A percentile compares a stretch with the other conserved stretches of the same genome.
These are phyloP conservation scores for Amaranthus palmeri DNA, from an alignment of 148 eudicot genomes.

Conservation along the genomic window DNA sequence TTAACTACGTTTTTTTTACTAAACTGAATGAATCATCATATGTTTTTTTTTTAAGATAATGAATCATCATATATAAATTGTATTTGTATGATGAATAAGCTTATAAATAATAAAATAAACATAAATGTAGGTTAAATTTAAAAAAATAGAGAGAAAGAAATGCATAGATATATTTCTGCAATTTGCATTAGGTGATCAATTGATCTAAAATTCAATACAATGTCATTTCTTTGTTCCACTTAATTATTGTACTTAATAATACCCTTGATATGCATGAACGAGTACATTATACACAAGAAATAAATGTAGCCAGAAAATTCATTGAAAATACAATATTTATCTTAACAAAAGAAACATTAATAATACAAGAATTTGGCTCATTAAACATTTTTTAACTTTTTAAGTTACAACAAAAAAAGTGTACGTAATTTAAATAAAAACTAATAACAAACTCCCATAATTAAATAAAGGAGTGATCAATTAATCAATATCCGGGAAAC, in stretches of 20 bases:
- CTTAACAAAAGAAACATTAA: neutral
- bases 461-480: neutral
- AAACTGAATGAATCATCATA: no score
- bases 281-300: neutral
- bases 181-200: neutral
- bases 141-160: no score
- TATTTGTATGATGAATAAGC: no score
- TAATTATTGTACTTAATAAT: no score
- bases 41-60: no score
- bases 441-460: neutral
- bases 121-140: no score
- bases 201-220: neutral
- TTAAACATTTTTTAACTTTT: neutral
- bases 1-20: no score
- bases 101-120: no score
- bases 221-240: no score
- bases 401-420: neutral
- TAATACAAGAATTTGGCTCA: neutral
- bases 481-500: constrained; percentile 35
- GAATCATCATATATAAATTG: no score
- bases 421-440: neutral
- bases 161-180: neutral
- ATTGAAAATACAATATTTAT: neutral
- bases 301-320: neutral
- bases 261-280: neutral